Conservation (phyloP, 345 rosid genomes). For the Mercurialis annua region DNA sequence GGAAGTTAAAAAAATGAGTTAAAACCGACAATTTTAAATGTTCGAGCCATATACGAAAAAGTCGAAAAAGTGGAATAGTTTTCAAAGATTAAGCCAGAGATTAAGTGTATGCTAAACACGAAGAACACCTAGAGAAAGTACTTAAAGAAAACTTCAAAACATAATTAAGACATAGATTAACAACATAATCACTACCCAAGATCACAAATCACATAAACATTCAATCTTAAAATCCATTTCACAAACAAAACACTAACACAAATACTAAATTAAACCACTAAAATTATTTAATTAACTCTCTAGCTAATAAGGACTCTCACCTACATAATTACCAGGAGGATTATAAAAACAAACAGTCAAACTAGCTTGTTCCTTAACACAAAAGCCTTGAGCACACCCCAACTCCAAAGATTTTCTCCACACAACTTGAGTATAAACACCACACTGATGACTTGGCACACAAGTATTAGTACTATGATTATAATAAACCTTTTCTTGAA, state of each 20-base stretch:
- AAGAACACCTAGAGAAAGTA: not conserved
- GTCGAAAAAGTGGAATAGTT: no score
- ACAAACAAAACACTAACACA: not conserved
- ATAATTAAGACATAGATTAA: not conserved
- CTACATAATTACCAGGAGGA: conserved; percentile 78
- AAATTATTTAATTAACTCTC: no score
- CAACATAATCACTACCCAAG: conserved; percentile 7
- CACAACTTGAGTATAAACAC: conserved; percentile 79
- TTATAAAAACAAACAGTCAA: conserved; percentile 73
- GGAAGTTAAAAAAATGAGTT: no score
- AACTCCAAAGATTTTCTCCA: conserved; percentile 66
- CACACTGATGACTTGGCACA: conserved; percentile 48
- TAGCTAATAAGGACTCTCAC: conserved; percentile 78
- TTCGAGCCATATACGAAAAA: no score
- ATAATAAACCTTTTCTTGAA: conserved; percentile 59
- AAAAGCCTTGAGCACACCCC: conserved; percentile 70
- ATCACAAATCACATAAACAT: not conserved
- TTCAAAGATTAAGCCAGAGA: no score
- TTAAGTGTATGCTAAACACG: not conserved
- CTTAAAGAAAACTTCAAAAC: not conserved
- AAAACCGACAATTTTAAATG: no score
- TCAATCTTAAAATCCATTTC: not conserved
- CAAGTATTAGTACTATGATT: conserved; percentile 54
- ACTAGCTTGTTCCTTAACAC: conserved; percentile 44
- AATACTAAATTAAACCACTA: not conserved